phyloP scores from a whole-genome alignment of 2,329 filamentous ascomycete genomes.

The Colletotrichum sp. region DNA sequence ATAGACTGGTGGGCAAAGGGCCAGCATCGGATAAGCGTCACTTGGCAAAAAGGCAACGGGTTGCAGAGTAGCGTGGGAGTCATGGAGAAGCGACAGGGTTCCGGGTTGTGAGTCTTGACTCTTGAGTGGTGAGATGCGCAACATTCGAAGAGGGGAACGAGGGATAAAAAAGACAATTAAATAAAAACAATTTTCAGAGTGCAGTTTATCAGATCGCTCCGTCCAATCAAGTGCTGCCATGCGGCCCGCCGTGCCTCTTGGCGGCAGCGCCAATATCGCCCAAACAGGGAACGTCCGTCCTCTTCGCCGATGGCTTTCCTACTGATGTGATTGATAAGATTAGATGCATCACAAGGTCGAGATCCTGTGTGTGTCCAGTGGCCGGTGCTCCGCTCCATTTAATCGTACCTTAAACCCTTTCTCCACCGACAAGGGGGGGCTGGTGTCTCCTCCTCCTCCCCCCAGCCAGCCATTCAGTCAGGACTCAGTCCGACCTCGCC shows the following conservation, averaged over 20 bases:
- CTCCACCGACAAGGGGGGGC: background rate
- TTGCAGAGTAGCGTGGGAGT: background rate
- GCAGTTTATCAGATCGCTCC: conserved; percentile 9
- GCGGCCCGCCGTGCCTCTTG: background rate
- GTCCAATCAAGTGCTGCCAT: background rate
- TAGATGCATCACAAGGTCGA: conserved; percentile 13
- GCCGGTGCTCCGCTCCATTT: background rate
- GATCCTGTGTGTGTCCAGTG: background rate
- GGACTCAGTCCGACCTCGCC: background rate
- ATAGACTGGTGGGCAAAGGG: background rate
- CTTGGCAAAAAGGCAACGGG: background rate
- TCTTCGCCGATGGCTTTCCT: background rate
- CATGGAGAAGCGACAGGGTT: background rate
- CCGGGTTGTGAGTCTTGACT: background rate
- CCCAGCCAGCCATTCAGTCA: background rate
- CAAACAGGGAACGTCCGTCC: conserved; percentile 1
- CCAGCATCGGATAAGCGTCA: background rate
- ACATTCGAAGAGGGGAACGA: background rate
- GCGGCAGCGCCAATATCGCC: background rate
- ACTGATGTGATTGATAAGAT: conserved; percentile 21
- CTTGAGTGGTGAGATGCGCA: background rate
- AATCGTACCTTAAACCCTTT: background rate
- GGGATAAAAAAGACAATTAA: background rate
- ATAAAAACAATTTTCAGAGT: background rate
- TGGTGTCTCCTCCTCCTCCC: background rate